phyloP scores from a whole-genome alignment of 441 rosid genomes.

The Pelargonium cotyledonis region DNA sequence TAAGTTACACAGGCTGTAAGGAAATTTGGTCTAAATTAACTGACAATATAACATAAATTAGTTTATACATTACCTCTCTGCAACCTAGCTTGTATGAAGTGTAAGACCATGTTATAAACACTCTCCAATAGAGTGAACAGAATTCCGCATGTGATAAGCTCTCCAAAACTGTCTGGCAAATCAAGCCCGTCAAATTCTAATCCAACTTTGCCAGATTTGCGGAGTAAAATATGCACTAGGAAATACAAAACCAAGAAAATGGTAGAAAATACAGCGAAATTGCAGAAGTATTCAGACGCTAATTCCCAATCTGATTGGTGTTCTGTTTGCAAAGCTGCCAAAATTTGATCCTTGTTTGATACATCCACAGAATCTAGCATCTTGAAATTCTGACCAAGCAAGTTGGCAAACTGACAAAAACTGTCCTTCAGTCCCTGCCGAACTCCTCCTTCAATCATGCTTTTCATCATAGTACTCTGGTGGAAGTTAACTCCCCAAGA shows the following conservation, averaged over 20 bases:
- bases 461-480: constrained; percentile 68
- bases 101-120: constrained; percentile 50
- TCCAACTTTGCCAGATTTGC: constrained; percentile 47
- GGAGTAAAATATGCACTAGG: constrained; percentile 46
- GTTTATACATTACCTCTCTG: constrained; percentile 39
- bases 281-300: constrained; percentile 55
- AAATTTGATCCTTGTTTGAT: constrained; percentile 41
- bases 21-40: no score
- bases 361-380: constrained; percentile 30
- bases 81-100: constrained; percentile 64
- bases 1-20: background rate
- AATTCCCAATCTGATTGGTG: constrained; percentile 56
- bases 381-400: constrained; percentile 49
- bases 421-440: constrained; percentile 71
- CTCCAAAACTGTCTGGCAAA: constrained; percentile 86
- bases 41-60: background rate
- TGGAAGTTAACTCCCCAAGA: constrained; percentile 68
- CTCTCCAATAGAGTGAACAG: constrained; percentile 54
- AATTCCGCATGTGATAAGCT: constrained; percentile 51
- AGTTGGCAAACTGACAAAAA: constrained; percentile 50
- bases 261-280: constrained; percentile 53
- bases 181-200: constrained; percentile 65
- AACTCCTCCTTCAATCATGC: constrained; percentile 83
- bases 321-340: constrained; percentile 56
- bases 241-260: constrained; percentile 45